Evolutionary conservation across 2,329 filamentous ascomycete species (phyloP).

Genomic region (Penicillium concentricum): DNA sequence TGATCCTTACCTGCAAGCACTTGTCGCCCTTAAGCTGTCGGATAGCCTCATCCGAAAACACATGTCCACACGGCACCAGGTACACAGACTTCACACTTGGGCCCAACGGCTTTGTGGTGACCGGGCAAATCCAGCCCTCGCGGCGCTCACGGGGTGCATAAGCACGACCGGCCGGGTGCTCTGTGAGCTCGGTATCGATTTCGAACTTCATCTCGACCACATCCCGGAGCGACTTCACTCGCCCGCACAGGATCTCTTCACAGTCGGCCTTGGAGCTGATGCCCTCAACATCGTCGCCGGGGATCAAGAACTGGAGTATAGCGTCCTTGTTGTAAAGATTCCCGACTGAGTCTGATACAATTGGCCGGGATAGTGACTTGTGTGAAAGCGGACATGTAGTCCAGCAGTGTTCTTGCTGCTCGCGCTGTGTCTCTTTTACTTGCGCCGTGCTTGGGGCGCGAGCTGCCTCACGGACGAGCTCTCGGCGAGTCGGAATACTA

Average conservation of each 20-base stretch:
- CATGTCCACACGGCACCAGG: constrained; percentile 90
- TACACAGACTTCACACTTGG: constrained; percentile 79
- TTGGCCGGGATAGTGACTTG: constrained; percentile 67
- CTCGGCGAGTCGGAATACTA: constrained; percentile 88
- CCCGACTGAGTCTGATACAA: constrained; percentile 82
- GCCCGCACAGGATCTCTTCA: constrained; percentile 59
- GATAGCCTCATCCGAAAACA: constrained; percentile 83
- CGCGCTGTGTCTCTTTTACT: constrained; percentile 82
- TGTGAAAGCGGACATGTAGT: constrained; percentile 82
- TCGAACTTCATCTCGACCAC: constrained; percentile 83
- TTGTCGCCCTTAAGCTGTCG: constrained; percentile 70
- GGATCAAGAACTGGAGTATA: constrained; percentile 68
- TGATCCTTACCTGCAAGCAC: constrained; percentile 53
- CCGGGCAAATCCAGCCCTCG: constrained; percentile 75
- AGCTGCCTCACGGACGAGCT: constrained; percentile 92
- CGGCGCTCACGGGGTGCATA: constrained; percentile 36
- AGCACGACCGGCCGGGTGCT: constrained; percentile 41
- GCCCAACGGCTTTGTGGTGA: constrained; percentile 83
- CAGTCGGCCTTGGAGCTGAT: constrained; percentile 58
- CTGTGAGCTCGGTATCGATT: constrained; percentile 43
- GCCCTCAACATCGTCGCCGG: constrained; percentile 54
- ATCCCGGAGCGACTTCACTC: constrained; percentile 78
- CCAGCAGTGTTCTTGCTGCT: constrained; percentile 86
- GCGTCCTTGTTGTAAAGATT: constrained; percentile 94
- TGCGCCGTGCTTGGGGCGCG: constrained; percentile 78